A percentile compares a stretch with the other conserved stretches of the same genome.
Evolutionary conservation across 495 filamentous ascomycete genomes (phyloP).

Genomic region (Penicillium simplicissimum): DNA sequence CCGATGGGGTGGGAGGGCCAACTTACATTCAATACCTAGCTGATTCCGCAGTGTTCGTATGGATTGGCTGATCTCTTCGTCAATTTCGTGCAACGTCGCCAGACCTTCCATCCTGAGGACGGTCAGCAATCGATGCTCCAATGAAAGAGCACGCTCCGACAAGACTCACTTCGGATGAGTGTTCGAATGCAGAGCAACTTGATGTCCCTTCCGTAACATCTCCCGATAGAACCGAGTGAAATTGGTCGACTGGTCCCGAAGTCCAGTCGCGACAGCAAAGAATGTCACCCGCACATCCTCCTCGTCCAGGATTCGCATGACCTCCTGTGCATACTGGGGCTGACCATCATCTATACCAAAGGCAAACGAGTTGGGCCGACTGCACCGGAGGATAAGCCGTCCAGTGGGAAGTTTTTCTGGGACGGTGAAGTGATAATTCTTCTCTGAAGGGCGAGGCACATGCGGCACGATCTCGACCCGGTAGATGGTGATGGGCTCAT

Average conservation of each 20-base stretch:
- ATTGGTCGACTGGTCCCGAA: constrained; percentile 59
- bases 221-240: constrained; percentile 64
- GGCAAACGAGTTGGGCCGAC: constrained; percentile 70
- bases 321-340: constrained; percentile 59
- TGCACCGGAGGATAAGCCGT: constrained; percentile 63
- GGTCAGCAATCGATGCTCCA: constrained; percentile 5
- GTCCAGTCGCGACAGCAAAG: constrained; percentile 71
- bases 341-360: constrained; percentile 81
- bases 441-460: constrained; percentile 39
- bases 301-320: constrained; percentile 64
- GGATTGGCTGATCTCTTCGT: constrained; percentile 68
- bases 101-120: constrained; percentile 61
- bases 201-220: constrained; percentile 67
- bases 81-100: constrained; percentile 56
- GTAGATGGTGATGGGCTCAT: constrained; percentile 52
- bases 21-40: constrained; percentile 48
- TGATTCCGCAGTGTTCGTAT: constrained; percentile 55
- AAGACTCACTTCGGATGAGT: constrained; percentile 63
- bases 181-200: constrained; percentile 72
- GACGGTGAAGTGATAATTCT: constrained; percentile 43
- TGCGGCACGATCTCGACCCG: constrained; percentile 64
- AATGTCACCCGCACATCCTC: constrained; percentile 71
- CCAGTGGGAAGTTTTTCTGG: constrained; percentile 65
- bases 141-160: neutral
- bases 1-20: neutral